Evolutionary conservation across 345 rosid genomes (phyloP), one percentile per base, ranked within the genome.

Genomic region (Camelina sativa): DNA sequence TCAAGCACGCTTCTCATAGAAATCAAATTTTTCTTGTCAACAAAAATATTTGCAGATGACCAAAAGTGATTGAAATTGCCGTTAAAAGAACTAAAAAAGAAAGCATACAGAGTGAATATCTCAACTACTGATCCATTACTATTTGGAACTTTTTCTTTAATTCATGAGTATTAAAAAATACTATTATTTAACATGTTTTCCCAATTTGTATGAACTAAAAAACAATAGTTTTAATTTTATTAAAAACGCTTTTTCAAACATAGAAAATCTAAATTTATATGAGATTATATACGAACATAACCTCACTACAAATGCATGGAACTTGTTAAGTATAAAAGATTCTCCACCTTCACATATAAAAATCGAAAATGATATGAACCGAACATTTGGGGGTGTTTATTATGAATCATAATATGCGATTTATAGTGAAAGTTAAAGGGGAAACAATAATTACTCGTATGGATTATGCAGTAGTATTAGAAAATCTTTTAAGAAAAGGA

Each of bases 301-400:
- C 34, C 25, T 35, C 7, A 41, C 35, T 41, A 40, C 2, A 7
- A 61, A 61, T 61, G 35, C 11, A 41, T 62, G n/a, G 6, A 11
- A 20, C 13, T 22, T 61, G 30, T 52, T 8, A 51, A 19, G 6
- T 60, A 20, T 60, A 19, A 19, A n/a, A 63, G 37, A 63, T 25
- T 63, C 67, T 25, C 38, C 38, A 22, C 52, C 55, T 46, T 2
- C 10, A 9, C 8, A 43, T 64, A 64, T 1, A 46, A 10, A 46
- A 43, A 23, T 46, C 25, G 23, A 30, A 37, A 46, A n/a, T 28
- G n/a, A 28, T 46, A 64, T 46, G 41, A 64, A 28, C 69, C 69
- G 69, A 64, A 46, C 69, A 64, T 2, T 63, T 44, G 23, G 38
- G 23, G n/a, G 46, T 44, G 68, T 9, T 63, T 7, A 43, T n/a